Evolutionary conservation across 768 basidiomycete genomes (phyloP).

Genomic region (Paxillus involutus): DNA sequence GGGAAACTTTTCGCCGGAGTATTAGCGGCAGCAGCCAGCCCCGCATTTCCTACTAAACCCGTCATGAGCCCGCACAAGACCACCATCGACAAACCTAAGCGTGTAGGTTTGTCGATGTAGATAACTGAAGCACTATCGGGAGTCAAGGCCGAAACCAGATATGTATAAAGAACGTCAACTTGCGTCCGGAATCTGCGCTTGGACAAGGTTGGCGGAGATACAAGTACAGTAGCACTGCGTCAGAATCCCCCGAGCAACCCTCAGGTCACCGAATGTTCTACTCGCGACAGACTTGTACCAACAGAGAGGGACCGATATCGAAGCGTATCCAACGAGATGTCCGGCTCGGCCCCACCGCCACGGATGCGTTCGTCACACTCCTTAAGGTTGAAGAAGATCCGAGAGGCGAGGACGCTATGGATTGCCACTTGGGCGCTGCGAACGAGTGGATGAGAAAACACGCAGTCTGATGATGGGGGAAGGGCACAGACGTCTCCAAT

Average conservation of each 20-base stretch:
- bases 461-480: neutral
- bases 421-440: slow-evolving; percentile 27
- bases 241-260: neutral
- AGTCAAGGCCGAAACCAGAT: too few relatives aligned
- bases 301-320: neutral
- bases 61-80: slow-evolving; percentile 68
- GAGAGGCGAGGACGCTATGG: slow-evolving; percentile 24
- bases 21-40: slow-evolving; percentile 73
- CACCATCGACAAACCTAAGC: too few relatives aligned
- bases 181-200: too few relatives aligned
- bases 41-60: slow-evolving; percentile 75
- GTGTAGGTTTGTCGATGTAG: too few relatives aligned
- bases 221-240: too few relatives aligned
- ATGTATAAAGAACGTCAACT: too few relatives aligned
- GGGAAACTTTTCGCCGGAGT: slow-evolving; percentile 83
- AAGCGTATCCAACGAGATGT: slow-evolving; percentile 7
- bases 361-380: slow-evolving; percentile 8
- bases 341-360: neutral
- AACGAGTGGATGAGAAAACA: slow-evolving; percentile 6
- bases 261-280: neutral
- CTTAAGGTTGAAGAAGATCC: slow-evolving; percentile 30
- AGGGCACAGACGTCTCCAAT: slow-evolving; percentile 21
- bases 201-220: too few relatives aligned
- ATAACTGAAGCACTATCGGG: too few relatives aligned
- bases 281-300: neutral